Evolutionary conservation across 495 filamentous ascomycete species (phyloP), one percentile per base, ranked within the genome.

Genomic region (Halenospora varia): DNA sequence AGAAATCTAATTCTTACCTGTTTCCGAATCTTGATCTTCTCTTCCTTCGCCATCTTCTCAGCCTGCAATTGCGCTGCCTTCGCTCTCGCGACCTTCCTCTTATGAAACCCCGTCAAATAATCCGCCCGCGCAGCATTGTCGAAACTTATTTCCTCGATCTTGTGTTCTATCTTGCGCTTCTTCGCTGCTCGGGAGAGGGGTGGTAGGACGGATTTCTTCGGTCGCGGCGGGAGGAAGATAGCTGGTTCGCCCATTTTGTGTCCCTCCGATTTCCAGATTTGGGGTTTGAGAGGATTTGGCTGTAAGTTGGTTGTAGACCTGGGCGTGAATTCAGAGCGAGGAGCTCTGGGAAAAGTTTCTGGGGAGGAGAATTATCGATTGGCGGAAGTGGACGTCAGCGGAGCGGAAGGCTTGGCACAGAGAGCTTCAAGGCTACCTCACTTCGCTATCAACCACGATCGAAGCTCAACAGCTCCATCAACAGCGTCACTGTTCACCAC

Each of bases 21-120:
- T 68, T 85, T 86, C 68, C 94, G 75, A 57, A 87, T 75, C 56
- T 73, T 71, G 50, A 88, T 82, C 67, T 79, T 88, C 69, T 91
- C 88, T 64, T 91, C 82, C 45, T 83, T 80, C 19, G 83, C 88
- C 68, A 80, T 85, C 67, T 89, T 82, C 29, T 79, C 80, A 8
- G 89, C 89, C 46, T 84, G 75, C 48, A 89, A 88, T 66, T 94
- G 85, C 8, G 93, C 94, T 73, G 87, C 76, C 72, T 93, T 93
- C 54, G 82, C 82, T 18, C 94, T 81, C 65, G 87, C 84, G 51
- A 87, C 73, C 70, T 98, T 98, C 68, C 94, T 87, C 78, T 96
- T 97, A 75, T 90, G 93, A 73, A 98, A 98, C 3, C 94, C 94
- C 6, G 90, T 96, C 39, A 98, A 80, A 63, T 89, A 98, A 60